Percentiles rank a stretch among this genome's conserved stretches.
Conservation (phyloP, 805 yeast species). For the Pichia membranifaciens region DNA sequence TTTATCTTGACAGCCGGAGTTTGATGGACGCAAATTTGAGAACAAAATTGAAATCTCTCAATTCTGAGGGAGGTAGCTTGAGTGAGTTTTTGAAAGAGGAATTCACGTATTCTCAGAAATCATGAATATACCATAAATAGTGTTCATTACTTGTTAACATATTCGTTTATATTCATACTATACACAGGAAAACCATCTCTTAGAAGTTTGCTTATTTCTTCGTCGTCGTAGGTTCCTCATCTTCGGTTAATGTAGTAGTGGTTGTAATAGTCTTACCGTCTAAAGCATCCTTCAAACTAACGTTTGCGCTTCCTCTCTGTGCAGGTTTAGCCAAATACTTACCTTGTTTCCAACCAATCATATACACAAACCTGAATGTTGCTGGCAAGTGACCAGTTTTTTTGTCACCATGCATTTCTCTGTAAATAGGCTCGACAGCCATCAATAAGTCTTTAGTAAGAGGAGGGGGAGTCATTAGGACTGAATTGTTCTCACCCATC, state of each 20-base stretch:
- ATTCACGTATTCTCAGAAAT: background rate
- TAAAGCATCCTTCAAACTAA: conserved; percentile 60
- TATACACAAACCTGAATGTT: conserved; percentile 68
- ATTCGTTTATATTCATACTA: background rate
- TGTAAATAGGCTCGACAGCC: conserved; percentile 75
- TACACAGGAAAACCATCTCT: background rate
- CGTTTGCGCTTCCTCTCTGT: conserved; percentile 64
- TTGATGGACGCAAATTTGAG: background rate
- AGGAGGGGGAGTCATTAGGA: conserved; percentile 29
- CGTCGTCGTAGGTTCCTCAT: conserved; percentile 6
- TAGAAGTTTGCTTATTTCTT: background rate
- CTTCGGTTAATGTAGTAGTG: conserved; percentile 17
- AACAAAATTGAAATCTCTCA: background rate
- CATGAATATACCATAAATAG: conserved; percentile 2
- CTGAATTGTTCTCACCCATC: conserved; percentile 82
- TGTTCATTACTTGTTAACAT: too few relatives aligned
- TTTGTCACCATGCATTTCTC: conserved; percentile 60
- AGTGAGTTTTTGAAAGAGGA: background rate
- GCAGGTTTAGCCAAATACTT: conserved; percentile 66
- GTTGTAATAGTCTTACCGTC: conserved; percentile 13
- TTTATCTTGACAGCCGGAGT: background rate
- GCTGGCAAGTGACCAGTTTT: conserved; percentile 58
- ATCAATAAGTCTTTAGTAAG: conserved; percentile 58
- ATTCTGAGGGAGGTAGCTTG: background rate
- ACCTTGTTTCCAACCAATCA: conserved; percentile 87